Base-by-base conservation (phyloP, 2,329 filamentous ascomycete species). In the Phaeosphaeria sp. region DNA sequence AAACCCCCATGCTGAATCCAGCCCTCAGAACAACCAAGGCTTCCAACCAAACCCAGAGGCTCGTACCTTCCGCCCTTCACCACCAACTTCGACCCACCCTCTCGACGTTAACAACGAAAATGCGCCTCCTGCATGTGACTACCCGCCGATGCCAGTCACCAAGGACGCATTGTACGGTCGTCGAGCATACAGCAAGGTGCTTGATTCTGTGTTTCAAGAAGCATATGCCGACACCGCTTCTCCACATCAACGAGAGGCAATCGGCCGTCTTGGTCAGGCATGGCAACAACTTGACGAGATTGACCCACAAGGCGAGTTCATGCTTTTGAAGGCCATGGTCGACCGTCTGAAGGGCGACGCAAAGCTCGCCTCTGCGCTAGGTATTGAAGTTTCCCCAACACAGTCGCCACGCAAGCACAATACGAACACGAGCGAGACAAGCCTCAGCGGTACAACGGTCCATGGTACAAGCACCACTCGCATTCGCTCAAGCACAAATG, bases 241-340 rank as follows among this genome's bases (percentile, higher is more conserved):
- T 39, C 81, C 85, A 52, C 80, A 82, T n/a, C 96, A 95, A 75
- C 86, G 93, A 36, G 92, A 97, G 67, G 92, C 92, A 0, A 84
- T 98, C 27, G 91, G 91, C 2, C 87, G 88, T 62, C 83, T 97
- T 13, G 92, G 91, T 0, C 91, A 96, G 74, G 93, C 94, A 0
- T 96, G 95, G 82, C 90, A 89, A 4, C 85, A 89, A 13, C 84
- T 99, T 30, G 92, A 98, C 75, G 87, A 91, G 45, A 84, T 94
- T 27, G 94, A 99, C 70, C 94, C 94, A 0, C 94, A 97, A 74
- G 93, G 93, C 18, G 87, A 93, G 42, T 95, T 94, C 69, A 88
- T 96, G 65, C 83, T 99, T 17, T 83, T 99, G 71, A 91, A 89
- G 69, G 85, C 87, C 55, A 86, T 96, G 63, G 84, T 96, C 59